Evolutionary conservation across 108 stramenopile genomes (phyloP), one percentile per base, ranked within the genome.

Genomic region (Fragilariopsis cylindrus): DNA sequence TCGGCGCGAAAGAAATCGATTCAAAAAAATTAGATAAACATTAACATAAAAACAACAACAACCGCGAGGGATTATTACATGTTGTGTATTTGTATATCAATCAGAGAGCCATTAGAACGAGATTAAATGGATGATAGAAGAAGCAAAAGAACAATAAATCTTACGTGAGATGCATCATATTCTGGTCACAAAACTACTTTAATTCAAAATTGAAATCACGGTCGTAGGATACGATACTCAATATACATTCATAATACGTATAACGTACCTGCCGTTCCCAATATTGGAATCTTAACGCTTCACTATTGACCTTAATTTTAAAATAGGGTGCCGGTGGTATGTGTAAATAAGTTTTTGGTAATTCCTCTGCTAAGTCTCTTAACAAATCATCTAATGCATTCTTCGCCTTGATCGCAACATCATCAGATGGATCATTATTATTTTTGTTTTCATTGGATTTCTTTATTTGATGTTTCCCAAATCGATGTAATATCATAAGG

Each of bases 311-410:
- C 7, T 52, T 71, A 19, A 87, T 55, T 53, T 79, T 58, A 50
- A 87, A 80, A 40, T 50, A 48, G 15, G 62, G 62, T 15, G 53
- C 56, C 42, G 55, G 57, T 8, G 83, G 83, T 43, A 87, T 68
- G 60, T 87, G 83, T 39, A 87, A 52, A 46, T 87, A 87, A 4
- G 65, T 71, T 12, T 66, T 66, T 12, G 86, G 84, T 8, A 87
- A 50, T 11, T 57, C 72, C 65, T 48, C 65, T 58, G 57, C 48
- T 4, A 83, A 12, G 12, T 83, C 75, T 45, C 74, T 52, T 7
- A 69, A 62, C 39, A 69, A 39, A 18, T 54, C 30, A 69, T 52
- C 68, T 3, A 54, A 52, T 40, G 42, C 68, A 13, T 54, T 52
- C 30, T 40, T 9, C 46, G 49, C 30, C 50, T 52, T 69, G 30